phyloP scores from a whole-genome alignment of 495 filamentous ascomycete genomes.

The Penicillium angulare region DNA sequence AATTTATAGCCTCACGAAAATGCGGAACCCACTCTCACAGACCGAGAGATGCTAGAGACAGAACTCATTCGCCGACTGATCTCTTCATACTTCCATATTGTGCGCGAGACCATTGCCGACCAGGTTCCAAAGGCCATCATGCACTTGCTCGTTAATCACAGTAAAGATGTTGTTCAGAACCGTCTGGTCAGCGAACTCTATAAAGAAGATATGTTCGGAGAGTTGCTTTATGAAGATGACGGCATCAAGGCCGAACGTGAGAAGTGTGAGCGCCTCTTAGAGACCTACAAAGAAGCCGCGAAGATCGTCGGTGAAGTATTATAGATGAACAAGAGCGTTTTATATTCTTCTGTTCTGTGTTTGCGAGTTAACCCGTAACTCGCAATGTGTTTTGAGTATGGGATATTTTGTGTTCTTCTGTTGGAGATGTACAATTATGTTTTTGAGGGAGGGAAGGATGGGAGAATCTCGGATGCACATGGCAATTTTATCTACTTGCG shows the following conservation, averaged over 20 bases:
- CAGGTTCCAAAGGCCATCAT: slow-evolving; percentile 98
- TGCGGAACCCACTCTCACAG: slow-evolving; percentile 79
- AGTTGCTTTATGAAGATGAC: slow-evolving; percentile 95
- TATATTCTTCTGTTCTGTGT: not conserved
- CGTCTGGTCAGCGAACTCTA: slow-evolving; percentile 93
- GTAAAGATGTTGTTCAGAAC: slow-evolving; percentile 96
- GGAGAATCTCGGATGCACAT: slow-evolving; percentile 14
- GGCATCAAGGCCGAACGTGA: slow-evolving; percentile 94
- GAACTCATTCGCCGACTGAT: slow-evolving; percentile 96
- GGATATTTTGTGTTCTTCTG: slow-evolving; percentile 5
- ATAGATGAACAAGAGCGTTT: slow-evolving; percentile 38
- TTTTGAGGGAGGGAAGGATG: too few species aligned
- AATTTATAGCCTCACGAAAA: slow-evolving; percentile 42
- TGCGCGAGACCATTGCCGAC: slow-evolving; percentile 94
- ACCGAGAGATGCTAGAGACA: slow-evolving; percentile 94
- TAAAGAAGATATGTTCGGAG: slow-evolving; percentile 87
- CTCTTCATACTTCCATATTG: slow-evolving; percentile 97
- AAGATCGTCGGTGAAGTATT: slow-evolving; percentile 97
- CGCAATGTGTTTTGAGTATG: slow-evolving; percentile 14
- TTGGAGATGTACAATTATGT: slow-evolving; percentile 27
- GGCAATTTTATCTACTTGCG: too few species aligned
- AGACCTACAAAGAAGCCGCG: slow-evolving; percentile 93
- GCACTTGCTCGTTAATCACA: slow-evolving; percentile 97
- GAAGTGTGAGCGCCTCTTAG: slow-evolving; percentile 93
- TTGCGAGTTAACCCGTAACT: not conserved